A percentile compares a stretch with the other conserved stretches of the same genome.
Evolutionary conservation across 495 filamentous ascomycete species (phyloP).

Genomic region (Podospora comata): DNA sequence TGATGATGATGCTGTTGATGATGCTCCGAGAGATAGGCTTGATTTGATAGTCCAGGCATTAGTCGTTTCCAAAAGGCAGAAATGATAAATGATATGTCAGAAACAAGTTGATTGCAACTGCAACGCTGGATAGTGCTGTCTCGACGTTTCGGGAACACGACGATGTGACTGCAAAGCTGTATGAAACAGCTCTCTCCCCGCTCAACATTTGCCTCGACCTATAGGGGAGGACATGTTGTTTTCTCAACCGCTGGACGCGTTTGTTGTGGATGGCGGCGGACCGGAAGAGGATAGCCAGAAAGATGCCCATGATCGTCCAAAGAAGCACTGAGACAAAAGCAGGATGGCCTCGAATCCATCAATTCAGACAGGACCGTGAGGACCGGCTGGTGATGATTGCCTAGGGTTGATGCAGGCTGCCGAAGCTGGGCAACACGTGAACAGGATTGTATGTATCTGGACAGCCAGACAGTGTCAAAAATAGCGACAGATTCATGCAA

Average conservation of each 20-base stretch:
- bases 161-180: constrained; percentile 6
- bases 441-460: constrained; percentile 6
- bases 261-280: constrained; percentile 4
- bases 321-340: not conserved
- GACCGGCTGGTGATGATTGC: not conserved
- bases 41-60: not conserved
- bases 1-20: not conserved
- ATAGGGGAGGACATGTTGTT: not conserved
- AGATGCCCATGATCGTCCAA: constrained; percentile 16
- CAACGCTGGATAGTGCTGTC: not conserved
- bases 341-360: not conserved
- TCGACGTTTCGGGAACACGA: constrained; percentile 7
- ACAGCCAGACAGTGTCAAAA: constrained; percentile 1
- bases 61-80: constrained; percentile 1
- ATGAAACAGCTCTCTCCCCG: constrained; percentile 5
- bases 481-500: not conserved
- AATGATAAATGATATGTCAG: not conserved
- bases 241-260: not conserved
- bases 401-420: not conserved
- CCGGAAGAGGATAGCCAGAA: constrained; percentile 13
- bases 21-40: not conserved
- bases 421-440: constrained; percentile 4
- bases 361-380: not conserved
- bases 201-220: not conserved
- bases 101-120: not conserved